phyloP scores from a whole-genome alignment of 768 basidiomycete species.

The Rhizopogon sp. region DNA sequence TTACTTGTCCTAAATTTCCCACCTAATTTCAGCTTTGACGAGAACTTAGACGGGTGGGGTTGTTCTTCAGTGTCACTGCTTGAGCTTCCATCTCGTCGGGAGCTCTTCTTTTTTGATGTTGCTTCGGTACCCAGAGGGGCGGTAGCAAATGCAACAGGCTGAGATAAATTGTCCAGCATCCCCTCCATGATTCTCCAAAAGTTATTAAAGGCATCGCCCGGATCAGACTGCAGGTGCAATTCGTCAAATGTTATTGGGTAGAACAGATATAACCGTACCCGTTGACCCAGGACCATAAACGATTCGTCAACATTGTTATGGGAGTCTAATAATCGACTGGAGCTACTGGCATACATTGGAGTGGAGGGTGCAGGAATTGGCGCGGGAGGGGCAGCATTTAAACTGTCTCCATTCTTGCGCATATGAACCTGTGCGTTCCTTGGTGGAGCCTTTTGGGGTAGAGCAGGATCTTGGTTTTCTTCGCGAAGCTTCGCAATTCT shows the following conservation, averaged over 20 bases:
- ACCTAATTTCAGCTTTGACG: slow-evolving; percentile 34
- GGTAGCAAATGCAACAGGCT: slow-evolving; percentile 75
- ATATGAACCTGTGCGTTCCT: slow-evolving; percentile 15
- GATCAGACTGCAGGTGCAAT: slow-evolving; percentile 52
- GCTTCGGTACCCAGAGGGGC: slow-evolving; percentile 57
- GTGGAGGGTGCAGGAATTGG: slow-evolving; percentile 36
- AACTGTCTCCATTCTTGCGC: slow-evolving; percentile 18
- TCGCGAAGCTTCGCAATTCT: slow-evolving; percentile 66
- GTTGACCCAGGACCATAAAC: slow-evolving; percentile 83
- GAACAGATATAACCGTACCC: slow-evolving; percentile 38
- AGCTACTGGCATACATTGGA: slow-evolving; percentile 38
- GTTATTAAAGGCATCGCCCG: slow-evolving; percentile 82
- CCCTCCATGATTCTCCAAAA: slow-evolving; percentile 89
- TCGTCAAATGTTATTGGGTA: slow-evolving; percentile 4
- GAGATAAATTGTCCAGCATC: slow-evolving; percentile 81
- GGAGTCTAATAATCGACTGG: slow-evolving; percentile 39
- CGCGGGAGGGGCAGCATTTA: slow-evolving; percentile 9
- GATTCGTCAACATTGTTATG: slow-evolving; percentile 77
- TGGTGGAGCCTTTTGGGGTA: slow-evolving; percentile 55
- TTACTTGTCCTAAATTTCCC: slow-evolving; percentile 16
- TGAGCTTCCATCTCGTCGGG: slow-evolving; percentile 45
- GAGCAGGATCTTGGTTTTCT: slow-evolving; percentile 71
- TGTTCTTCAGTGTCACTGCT: slow-evolving; percentile 74
- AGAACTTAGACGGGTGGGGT: slow-evolving; percentile 52
- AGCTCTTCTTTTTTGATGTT: slow-evolving; percentile 15